phyloP scores from a whole-genome alignment of 2,329 filamentous ascomycete genomes.

The Teratosphaeriaceae sp. region DNA sequence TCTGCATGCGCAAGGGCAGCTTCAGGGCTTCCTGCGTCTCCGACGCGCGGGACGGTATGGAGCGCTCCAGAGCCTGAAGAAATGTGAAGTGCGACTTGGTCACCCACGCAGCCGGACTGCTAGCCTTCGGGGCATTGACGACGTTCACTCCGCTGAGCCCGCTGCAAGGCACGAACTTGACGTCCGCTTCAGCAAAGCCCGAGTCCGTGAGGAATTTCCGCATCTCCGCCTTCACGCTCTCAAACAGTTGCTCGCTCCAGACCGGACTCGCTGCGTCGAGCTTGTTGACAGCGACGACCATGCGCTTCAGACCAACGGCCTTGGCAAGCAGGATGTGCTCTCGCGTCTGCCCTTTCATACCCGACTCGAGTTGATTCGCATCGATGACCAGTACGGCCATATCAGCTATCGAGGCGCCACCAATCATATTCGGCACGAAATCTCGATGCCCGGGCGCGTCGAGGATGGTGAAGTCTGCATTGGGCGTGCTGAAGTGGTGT shows the following conservation, averaged over 20 bases:
- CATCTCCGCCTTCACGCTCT: slow-evolving; percentile 79
- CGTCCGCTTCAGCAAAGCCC: slow-evolving; percentile 73
- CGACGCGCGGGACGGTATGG: slow-evolving; percentile 54
- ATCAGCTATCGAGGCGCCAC: slow-evolving; percentile 90
- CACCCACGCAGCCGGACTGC: slow-evolving; percentile 63
- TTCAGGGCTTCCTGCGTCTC: slow-evolving; percentile 41
- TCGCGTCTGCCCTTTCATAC: slow-evolving; percentile 85
- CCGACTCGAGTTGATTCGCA: slow-evolving; percentile 89
- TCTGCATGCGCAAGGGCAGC: slow-evolving; percentile 77
- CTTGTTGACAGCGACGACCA: slow-evolving; percentile 93
- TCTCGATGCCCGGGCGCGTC: slow-evolving; percentile 93
- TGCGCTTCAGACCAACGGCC: slow-evolving; percentile 80
- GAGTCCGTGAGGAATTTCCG: slow-evolving; percentile 74
- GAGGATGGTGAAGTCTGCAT: slow-evolving; percentile 83
- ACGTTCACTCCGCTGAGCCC: slow-evolving; percentile 88
- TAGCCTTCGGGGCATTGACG: slow-evolving; percentile 45
- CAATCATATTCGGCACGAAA: slow-evolving; percentile 99
- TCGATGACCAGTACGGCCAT: slow-evolving; percentile 94
- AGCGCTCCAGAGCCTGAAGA: slow-evolving; percentile 77
- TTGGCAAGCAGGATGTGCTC: slow-evolving; percentile 86
- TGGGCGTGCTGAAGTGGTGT: slow-evolving; percentile 86
- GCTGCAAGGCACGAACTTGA: slow-evolving; percentile 83
- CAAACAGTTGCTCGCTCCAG: slow-evolving; percentile 75
- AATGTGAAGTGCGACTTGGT: slow-evolving; percentile 55
- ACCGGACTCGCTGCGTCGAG: slow-evolving; percentile 64